Evolutionary conservation across 257 asterid species (phyloP), one percentile per base, ranked within the genome.

Genomic region (Solanum paucissectum): DNA sequence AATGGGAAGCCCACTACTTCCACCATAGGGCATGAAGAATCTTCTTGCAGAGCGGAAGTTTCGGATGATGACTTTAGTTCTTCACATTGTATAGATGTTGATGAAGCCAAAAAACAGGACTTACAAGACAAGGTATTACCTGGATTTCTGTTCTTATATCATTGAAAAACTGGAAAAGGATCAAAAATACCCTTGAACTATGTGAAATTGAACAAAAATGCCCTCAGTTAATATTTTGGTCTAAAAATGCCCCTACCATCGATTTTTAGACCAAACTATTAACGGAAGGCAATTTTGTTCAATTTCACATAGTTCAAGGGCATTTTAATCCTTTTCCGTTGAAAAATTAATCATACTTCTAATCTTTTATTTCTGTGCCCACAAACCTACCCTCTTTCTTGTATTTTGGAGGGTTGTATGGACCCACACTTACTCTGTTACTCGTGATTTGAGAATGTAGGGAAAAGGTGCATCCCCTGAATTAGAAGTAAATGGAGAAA

Each of bases 401-500:
- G 38, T 49, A 9, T 27, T 42, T 81, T 81, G 85, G 66, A 27
- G 2, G 85, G 32, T 46, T 81, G 23, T 81, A 10, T 46, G 66
- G 27, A 81, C 37, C 68, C 42, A 46, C 42, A 29, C 85, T 81
- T 81, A 81, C 69, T 37, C 55, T 79, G 66, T 76, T 72, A 44
- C 46, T 85, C 89, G 4, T 37, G 33, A 37, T 81, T 86, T 88
- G 86, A 71, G 69, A 75, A 88, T 88, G 87, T 88, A 91, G 94
- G 92, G 87, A 64, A 83, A 83, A 52, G 83, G 6, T 40, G 60
- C 44, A 25, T 66, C 85, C 69, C 68, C 62, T 60, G 90, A 84
- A 87, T 75, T 83, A 42, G 87, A 88, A 46, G 27, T 88, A 88
- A 87, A 87, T 84, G 88, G 73, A 12, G 88, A 85, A 87, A 94